phyloP scores from a whole-genome alignment of 2,329 filamentous ascomycete genomes.

The Plenodomus tracheiphilus region DNA sequence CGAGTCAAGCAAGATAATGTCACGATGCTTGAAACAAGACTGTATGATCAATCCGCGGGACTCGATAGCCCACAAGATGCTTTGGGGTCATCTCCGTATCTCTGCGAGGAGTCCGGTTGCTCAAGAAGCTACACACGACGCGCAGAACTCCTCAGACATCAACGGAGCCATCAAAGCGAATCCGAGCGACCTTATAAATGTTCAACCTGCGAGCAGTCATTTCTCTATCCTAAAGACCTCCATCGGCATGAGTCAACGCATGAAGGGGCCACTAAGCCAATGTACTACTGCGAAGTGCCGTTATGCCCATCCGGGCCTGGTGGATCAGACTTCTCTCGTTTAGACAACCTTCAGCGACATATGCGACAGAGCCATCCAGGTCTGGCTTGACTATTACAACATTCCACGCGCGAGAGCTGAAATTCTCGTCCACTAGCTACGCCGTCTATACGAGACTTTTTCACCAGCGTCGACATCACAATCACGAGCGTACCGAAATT shows the following conservation, averaged over 20 bases:
- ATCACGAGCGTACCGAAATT: no score
- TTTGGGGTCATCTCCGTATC: background rate
- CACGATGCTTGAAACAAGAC: background rate
- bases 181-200: background rate
- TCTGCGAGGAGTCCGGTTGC: background rate
- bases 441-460: no score
- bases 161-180: background rate
- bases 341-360: background rate
- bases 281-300: background rate
- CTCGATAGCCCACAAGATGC: background rate
- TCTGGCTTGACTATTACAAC: background rate
- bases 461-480: no score
- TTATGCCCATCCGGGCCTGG: background rate
- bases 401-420: background rate
- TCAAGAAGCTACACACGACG: background rate
- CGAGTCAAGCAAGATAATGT: background rate
- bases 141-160: background rate
- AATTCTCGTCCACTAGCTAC: no score
- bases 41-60: background rate
- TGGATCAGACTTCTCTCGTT: background rate
- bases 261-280: background rate
- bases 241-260: background rate
- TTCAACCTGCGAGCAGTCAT: background rate
- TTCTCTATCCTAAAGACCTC: background rate
- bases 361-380: background rate